Evolutionary conservation across 1,284 basidiomycete genomes (phyloP).

Genomic region (Moesziomyces sp.): DNA sequence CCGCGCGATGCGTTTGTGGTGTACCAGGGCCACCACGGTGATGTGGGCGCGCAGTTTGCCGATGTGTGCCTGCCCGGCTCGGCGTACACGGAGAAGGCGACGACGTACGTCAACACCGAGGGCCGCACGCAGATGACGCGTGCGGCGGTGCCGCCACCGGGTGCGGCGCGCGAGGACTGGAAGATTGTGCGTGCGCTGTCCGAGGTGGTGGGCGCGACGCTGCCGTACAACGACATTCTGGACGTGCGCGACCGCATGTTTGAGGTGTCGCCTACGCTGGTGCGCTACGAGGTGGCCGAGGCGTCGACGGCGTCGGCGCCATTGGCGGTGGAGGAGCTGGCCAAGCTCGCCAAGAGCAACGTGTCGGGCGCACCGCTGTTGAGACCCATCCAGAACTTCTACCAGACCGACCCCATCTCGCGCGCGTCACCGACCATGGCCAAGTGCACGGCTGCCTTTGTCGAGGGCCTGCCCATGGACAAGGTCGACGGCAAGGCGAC

Average conservation of each 20-base stretch:
- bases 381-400: slow-evolving; percentile 91
- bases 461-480: slow-evolving; percentile 47
- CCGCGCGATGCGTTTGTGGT: slow-evolving; percentile 95
- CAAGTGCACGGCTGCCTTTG: slow-evolving; percentile 57
- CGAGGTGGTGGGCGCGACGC: slow-evolving; percentile 81
- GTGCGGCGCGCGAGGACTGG: slow-evolving; percentile 96
- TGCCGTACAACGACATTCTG: slow-evolving; percentile 93
- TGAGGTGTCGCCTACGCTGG: slow-evolving; percentile 91
- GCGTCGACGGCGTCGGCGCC: slow-evolving; percentile 72
- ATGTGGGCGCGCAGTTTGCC: slow-evolving; percentile 93
- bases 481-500: slow-evolving; percentile 47
- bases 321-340: slow-evolving; percentile 56
- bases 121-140: slow-evolving; percentile 91
- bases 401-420: slow-evolving; percentile 85
- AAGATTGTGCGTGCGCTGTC: slow-evolving; percentile 95
- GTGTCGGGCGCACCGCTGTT: slow-evolving; percentile 73
- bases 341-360: slow-evolving; percentile 37
- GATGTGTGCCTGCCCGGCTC: slow-evolving; percentile 93
- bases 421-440: slow-evolving; percentile 69
- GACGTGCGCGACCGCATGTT: slow-evolving; percentile 91
- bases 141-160: slow-evolving; percentile 93
- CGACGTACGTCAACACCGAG: slow-evolving; percentile 97
- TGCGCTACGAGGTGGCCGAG: slow-evolving; percentile 89
- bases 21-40: slow-evolving; percentile 99
- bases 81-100: slow-evolving; percentile 95